Conservation (phyloP, 345 rosid genomes). For the Citrus reticulata region DNA sequence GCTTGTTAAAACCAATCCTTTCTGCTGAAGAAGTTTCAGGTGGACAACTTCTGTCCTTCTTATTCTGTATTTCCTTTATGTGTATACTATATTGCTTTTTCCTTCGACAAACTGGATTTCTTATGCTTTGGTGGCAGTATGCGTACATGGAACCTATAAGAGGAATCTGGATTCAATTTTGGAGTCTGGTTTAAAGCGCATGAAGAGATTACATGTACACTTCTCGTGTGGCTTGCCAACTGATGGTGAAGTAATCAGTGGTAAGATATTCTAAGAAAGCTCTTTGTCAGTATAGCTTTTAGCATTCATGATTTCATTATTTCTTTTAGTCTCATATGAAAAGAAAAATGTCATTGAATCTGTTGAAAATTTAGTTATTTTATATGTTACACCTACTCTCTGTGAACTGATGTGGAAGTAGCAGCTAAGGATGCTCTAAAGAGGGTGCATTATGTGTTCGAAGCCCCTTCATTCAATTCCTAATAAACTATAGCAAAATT, state of each 20-base stretch:
- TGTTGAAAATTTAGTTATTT: background rate
- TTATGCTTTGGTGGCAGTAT: conserved; percentile 41
- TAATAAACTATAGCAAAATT: no score
- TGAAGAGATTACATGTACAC: conserved; percentile 86
- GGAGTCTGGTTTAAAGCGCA: conserved; percentile 70
- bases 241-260: conserved; percentile 80
- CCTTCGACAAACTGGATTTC: background rate
- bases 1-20: conserved; percentile 65
- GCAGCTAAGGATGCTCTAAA: background rate
- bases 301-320: background rate
- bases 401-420: background rate
- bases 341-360: background rate
- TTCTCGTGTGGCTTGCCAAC: conserved; percentile 83
- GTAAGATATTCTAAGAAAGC: conserved; percentile 30
- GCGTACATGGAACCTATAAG: conserved; percentile 89
- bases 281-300: background rate
- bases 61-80: background rate
- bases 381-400: background rate
- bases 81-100: background rate
- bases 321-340: background rate
- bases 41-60: conserved; percentile 14
- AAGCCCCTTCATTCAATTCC: background rate
- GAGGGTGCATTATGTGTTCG: background rate
- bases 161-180: conserved; percentile 70
- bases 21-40: conserved; percentile 75